A percentile compares a stretch with the other conserved stretches of the same genome.
phyloP scores from a whole-genome alignment of 2,329 filamentous ascomycete species.

The Fusarium domesticum region DNA sequence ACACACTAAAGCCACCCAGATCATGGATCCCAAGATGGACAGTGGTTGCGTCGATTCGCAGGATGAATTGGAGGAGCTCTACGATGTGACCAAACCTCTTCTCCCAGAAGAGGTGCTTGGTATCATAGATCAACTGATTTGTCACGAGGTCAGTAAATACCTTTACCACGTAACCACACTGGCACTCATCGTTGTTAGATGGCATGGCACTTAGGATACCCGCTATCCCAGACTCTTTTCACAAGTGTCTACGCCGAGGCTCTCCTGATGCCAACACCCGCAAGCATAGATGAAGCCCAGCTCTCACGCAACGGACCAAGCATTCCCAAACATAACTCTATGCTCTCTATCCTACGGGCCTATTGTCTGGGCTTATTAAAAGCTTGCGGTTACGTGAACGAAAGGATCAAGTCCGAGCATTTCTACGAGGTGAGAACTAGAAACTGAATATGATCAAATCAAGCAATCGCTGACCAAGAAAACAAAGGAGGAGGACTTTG shows the following conservation, averaged over 20 bases:
- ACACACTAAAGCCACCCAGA: conserved; percentile 52
- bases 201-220: conserved; percentile 96
- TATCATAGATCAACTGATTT: conserved; percentile 90
- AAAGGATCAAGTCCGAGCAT: conserved; percentile 74
- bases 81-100: conserved; percentile 67
- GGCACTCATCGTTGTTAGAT: conserved; percentile 53
- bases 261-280: conserved; percentile 69
- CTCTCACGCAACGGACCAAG: conserved; percentile 48
- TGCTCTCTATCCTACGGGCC: conserved; percentile 68
- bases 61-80: conserved; percentile 79
- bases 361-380: conserved; percentile 87
- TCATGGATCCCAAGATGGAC: conserved; percentile 99
- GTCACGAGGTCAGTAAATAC: conserved; percentile 65
- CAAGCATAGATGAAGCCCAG: conserved; percentile 60
- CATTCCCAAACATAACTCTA: conserved; percentile 37
- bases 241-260: conserved; percentile 89
- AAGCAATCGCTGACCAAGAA: conserved; percentile 1
- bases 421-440: conserved; percentile 71
- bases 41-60: conserved; percentile 78
- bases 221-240: conserved; percentile 89
- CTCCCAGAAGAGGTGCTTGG: conserved; percentile 80
- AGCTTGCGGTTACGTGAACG: conserved; percentile 74
- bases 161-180: neutral
- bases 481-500: conserved; percentile 86
- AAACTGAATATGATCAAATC: too few species aligned